A percentile compares a stretch with the other conserved stretches of the same genome.
Conservation (phyloP, 2,329 filamentous ascomycete genomes). For the Fusarium sp. region DNA sequence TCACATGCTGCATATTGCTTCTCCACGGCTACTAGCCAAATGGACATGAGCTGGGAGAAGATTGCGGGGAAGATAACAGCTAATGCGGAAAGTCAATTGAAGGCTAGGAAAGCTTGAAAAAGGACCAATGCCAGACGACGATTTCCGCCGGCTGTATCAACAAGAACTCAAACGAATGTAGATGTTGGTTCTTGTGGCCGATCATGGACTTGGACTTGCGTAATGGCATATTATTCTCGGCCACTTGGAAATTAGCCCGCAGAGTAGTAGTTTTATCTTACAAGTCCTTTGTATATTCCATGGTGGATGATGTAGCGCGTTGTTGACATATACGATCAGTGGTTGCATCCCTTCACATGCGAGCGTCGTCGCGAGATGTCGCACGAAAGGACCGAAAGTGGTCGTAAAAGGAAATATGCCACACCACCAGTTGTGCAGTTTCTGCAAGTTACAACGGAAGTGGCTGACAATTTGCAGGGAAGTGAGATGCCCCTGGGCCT, state of each 20-base stretch:
- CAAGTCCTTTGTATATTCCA: not conserved
- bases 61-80: conserved; percentile 33
- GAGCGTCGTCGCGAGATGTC: conserved; percentile 8
- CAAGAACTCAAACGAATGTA: not conserved
- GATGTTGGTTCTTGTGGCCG: not conserved
- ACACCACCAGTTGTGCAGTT: conserved; percentile 27
- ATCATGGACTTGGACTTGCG: not conserved
- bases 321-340: conserved; percentile 10
- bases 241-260: not conserved
- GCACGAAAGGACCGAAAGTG: conserved; percentile 23
- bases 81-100: not conserved
- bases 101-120: not conserved
- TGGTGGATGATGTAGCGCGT: conserved; percentile 3
- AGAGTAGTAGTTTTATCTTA: not conserved
- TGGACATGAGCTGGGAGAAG: conserved; percentile 18
- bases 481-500: conserved; percentile 8
- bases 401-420: conserved; percentile 28
- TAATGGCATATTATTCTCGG: not conserved
- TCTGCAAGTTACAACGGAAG: conserved; percentile 25
- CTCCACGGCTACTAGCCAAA: conserved; percentile 5
- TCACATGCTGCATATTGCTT: conserved; percentile 24
- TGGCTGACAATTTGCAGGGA: conserved; percentile 23
- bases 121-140: not conserved
- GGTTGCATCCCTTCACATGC: conserved; percentile 14
- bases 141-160: not conserved